These are phyloP conservation scores for Monilinia fructicola DNA, from an alignment of 2,329 filamentous ascomycete genomes.

Conservation along the genomic window DNA sequence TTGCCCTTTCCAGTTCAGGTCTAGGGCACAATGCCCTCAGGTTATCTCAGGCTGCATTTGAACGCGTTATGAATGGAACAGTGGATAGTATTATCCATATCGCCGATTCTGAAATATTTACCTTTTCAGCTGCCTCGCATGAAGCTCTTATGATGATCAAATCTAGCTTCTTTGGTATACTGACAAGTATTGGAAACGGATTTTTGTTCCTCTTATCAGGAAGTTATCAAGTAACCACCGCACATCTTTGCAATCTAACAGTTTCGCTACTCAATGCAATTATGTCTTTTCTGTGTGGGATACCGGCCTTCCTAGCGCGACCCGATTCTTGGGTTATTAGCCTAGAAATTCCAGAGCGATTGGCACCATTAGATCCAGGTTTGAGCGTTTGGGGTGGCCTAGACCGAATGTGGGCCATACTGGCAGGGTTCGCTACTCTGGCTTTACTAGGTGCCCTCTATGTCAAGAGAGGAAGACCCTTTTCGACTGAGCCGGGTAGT, in stretches of 20 bases:
- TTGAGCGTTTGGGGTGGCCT: slow-evolving; percentile 66
- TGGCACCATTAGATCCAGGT: slow-evolving; percentile 48
- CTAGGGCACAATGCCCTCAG: slow-evolving; percentile 27
- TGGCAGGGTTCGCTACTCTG: slow-evolving; percentile 78
- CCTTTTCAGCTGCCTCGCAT: slow-evolving; percentile 75
- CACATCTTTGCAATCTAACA: not conserved
- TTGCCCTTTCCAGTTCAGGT: slow-evolving; percentile 19
- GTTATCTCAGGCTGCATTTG: slow-evolving; percentile 35
- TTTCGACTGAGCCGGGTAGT: slow-evolving; percentile 55
- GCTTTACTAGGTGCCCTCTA: slow-evolving; percentile 76
- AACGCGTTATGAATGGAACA: slow-evolving; percentile 50
- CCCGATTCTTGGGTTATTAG: slow-evolving; percentile 60
- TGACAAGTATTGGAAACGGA: slow-evolving; percentile 44
- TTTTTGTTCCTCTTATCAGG: slow-evolving; percentile 50
- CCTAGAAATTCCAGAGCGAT: slow-evolving; percentile 48
- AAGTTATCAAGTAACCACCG: slow-evolving; percentile 42
- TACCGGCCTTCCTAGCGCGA: slow-evolving; percentile 45
- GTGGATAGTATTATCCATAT: slow-evolving; percentile 48
- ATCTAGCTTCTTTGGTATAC: slow-evolving; percentile 47
- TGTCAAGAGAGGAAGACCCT: slow-evolving; percentile 68
- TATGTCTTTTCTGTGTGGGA: slow-evolving; percentile 33
- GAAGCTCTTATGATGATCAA: slow-evolving; percentile 65
- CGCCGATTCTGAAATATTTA: slow-evolving; percentile 62
- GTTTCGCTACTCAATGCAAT: not conserved
- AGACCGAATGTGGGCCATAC: slow-evolving; percentile 69